These are phyloP conservation scores for Sambucus nigra DNA, from an alignment of 129 eudicot species.

Conservation along the genomic window DNA sequence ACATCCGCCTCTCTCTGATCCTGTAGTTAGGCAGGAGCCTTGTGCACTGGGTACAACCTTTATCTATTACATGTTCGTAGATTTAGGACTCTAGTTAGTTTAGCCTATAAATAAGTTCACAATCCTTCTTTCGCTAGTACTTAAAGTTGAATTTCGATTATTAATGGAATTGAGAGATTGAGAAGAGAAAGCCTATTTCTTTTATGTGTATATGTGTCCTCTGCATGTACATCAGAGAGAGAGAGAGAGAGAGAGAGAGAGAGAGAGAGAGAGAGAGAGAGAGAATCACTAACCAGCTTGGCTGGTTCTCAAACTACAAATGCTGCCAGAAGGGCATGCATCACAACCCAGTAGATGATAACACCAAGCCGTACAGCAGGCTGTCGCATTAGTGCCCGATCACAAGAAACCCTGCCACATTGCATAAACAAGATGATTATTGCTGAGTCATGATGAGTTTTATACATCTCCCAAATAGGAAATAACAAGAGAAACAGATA, in stretches of 20 bases:
- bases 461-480: background rate
- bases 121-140: background rate
- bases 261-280: constrained; percentile 4
- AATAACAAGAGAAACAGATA: constrained; percentile 7
- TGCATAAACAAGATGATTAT: background rate
- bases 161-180: too few species aligned
- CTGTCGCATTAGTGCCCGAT: constrained; percentile 86
- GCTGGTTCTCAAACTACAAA: constrained; percentile 61
- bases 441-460: too few species aligned
- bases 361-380: constrained; percentile 88
- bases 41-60: background rate
- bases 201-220: too few species aligned
- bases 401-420: constrained; percentile 79
- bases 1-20: too few species aligned
- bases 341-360: constrained; percentile 77
- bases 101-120: background rate
- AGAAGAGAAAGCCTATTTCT: background rate
- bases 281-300: constrained; percentile 22
- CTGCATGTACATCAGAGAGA: too few species aligned
- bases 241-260: background rate
- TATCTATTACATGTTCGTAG: too few species aligned
- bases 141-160: too few species aligned
- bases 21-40: background rate
- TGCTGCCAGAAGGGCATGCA: constrained; percentile 83
- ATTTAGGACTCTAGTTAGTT: too few species aligned